A percentile compares a stretch with the other conserved stretches of the same genome.
These are phyloP conservation scores for Apiospora malaysiana DNA, from an alignment of 2,329 filamentous ascomycete genomes.

Conservation along the genomic window DNA sequence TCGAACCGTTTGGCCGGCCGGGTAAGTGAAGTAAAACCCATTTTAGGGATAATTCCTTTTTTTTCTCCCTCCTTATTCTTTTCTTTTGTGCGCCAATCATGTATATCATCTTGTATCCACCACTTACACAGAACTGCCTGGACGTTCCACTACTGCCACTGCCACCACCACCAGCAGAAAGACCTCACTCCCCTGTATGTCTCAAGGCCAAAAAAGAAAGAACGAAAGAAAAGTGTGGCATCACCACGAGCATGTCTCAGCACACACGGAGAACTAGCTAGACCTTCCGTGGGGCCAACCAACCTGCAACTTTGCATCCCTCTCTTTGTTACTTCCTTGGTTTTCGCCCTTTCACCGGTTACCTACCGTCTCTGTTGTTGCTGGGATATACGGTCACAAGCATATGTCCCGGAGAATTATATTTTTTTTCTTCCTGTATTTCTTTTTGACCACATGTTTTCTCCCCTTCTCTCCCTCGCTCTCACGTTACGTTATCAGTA, in stretches of 20 bases:
- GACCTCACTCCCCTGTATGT: neutral
- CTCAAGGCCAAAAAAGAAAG: slow-evolving; percentile 1
- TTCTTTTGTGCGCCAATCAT: neutral
- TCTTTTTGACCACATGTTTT: neutral
- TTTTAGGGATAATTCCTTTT: neutral
- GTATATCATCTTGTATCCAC: neutral
- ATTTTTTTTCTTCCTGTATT: neutral
- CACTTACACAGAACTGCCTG: neutral
- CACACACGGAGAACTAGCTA: slow-evolving; percentile 5
- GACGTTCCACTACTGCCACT: neutral
- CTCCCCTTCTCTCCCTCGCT: neutral
- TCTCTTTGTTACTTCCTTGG: slow-evolving; percentile 7
- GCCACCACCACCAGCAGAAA: neutral
- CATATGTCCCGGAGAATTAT: neutral
- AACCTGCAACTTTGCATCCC: neutral
- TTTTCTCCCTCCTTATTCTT: neutral
- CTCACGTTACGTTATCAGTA: neutral
- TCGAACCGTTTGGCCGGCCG: slow-evolving; percentile 8
- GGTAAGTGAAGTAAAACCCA: neutral
- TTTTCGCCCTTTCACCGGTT: neutral
- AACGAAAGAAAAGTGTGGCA: slow-evolving; percentile 3
- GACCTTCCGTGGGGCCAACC: neutral
- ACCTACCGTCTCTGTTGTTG: neutral
- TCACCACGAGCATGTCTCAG: slow-evolving; percentile 13
- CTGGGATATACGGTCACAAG: neutral